Evolutionary conservation across 768 basidiomycete species (phyloP).

Genomic region (Pulveroboletus sp.): DNA sequence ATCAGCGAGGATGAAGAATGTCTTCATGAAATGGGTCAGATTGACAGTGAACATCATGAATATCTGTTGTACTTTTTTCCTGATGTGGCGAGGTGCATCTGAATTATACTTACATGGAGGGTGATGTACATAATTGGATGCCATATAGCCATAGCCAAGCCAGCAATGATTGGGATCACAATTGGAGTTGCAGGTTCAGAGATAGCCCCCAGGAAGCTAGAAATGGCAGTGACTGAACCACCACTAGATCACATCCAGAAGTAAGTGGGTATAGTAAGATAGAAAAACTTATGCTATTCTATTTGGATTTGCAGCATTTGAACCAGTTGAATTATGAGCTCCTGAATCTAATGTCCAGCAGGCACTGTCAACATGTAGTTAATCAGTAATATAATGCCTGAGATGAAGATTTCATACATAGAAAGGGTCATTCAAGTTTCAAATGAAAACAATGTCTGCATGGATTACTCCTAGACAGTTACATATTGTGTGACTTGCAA

Average conservation of each 20-base stretch:
- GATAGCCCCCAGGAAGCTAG: background rate
- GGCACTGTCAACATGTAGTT: background rate
- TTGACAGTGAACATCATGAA: background rate
- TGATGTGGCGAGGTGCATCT: background rate
- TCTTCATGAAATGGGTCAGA: too few species aligned
- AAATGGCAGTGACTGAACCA: background rate
- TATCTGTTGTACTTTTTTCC: background rate
- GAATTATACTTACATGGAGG: background rate
- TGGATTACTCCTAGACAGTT: background rate
- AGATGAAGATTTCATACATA: too few species aligned
- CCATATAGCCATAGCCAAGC: background rate
- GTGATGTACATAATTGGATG: background rate
- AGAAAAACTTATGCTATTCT: too few species aligned
- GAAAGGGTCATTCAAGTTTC: too few species aligned
- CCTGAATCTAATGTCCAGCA: background rate
- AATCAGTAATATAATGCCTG: background rate
- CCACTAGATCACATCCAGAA: background rate
- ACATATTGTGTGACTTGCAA: background rate
- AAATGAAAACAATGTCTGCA: too few species aligned
- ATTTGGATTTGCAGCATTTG: too few species aligned
- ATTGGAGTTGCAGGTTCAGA: background rate
- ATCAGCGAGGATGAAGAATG: too few species aligned
- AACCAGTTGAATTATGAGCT: background rate
- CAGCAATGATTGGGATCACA: background rate
- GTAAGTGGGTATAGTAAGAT: too few species aligned